A percentile compares a stretch with the other conserved stretches of the same genome.
Evolutionary conservation across 208 protist species (phyloP).

Genomic region (Leishmania tropica): DNA sequence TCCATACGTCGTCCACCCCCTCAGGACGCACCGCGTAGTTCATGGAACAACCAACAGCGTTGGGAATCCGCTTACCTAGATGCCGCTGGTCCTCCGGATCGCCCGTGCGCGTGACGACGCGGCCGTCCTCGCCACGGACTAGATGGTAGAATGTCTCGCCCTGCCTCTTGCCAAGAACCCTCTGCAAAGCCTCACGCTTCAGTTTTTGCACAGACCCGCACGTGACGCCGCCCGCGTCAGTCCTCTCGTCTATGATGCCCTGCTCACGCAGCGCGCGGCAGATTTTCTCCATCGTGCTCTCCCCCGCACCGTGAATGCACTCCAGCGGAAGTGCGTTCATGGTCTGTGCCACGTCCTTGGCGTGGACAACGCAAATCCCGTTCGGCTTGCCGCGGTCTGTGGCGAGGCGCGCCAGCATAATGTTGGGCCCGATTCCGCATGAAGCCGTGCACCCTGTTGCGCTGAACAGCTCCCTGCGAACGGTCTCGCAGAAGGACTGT

Average conservation of each 20-base stretch:
- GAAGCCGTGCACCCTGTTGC: constrained; percentile 78
- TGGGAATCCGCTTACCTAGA: constrained; percentile 59
- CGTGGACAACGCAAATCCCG: constrained; percentile 51
- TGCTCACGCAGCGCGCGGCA: constrained; percentile 36
- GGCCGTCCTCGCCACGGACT: constrained; percentile 70
- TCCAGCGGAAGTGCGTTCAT: constrained; percentile 56
- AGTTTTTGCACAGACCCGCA: constrained; percentile 74
- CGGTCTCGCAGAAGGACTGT: constrained; percentile 50
- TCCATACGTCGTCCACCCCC: constrained; percentile 65
- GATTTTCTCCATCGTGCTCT: constrained; percentile 64
- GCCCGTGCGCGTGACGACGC: constrained; percentile 78
- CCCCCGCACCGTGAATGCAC: constrained; percentile 74
- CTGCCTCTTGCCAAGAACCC: constrained; percentile 56
- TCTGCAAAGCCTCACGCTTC: constrained; percentile 52
- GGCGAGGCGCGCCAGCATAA: constrained; percentile 82
- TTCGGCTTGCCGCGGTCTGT: constrained; percentile 79
- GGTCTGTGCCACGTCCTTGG: constrained; percentile 46
- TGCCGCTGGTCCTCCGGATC: constrained; percentile 64
- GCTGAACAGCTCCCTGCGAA: constrained; percentile 55
- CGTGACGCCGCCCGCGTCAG: constrained; percentile 28
- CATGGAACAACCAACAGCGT: constrained; percentile 81
- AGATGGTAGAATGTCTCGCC: constrained; percentile 77
- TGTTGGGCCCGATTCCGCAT: constrained; percentile 85
- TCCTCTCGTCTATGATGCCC: constrained; percentile 15
- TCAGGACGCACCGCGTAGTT: constrained; percentile 87